Base-by-base conservation (phyloP, 2,329 filamentous ascomycete species). In the Colletotrichum siamense region DNA sequence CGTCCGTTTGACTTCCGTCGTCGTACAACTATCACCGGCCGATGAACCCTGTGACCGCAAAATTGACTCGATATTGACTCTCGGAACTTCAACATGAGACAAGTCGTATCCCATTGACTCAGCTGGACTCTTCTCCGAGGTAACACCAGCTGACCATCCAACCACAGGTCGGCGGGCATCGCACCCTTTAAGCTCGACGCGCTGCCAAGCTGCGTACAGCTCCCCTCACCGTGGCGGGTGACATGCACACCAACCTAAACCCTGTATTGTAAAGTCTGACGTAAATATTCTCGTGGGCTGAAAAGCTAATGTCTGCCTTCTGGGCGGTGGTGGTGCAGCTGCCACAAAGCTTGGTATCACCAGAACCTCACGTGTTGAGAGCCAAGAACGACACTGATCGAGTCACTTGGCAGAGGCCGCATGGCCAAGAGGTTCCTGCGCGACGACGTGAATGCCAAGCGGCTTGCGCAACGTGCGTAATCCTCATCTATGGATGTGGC, bases 341-440 rank as follows among this genome's bases (percentile, higher is more conserved):
- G 75, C 71, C 75, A 75, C 71, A 75, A 77, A 75, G 71, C 75
- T 77, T 77, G 71, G 75, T 77, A 75, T 59, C n/a, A 10, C 44
- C 34, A 59, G 13, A 55, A 28, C 8, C 26, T 24, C 44, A 9
- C 39, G 10, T 28, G n/a, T 22, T 24, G 24, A 59, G 44, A 22
- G 61, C 22, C 22, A 59, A 59, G 24, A 59, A 26, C n/a, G 28
- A 24, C 36, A 44, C 55, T 30, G 59, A 15, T 22, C 49, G 24
- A 32, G 15, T 30, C 26, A 24, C 64, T 76, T 69, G 70, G 64
- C 64, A 39, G 32, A 22, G 44, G 44, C 44, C 8, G 44, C 44
- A 32, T 24, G 24, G 5, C 32, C n/a, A 18, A 64, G 32, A 39
- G n/a, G 5, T 36, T 9, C 5, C 18, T 39, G 61, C n/a, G 44